Base-by-base conservation (phyloP, 2,329 filamentous ascomycete genomes). In the Paradendryphiella salina region DNA sequence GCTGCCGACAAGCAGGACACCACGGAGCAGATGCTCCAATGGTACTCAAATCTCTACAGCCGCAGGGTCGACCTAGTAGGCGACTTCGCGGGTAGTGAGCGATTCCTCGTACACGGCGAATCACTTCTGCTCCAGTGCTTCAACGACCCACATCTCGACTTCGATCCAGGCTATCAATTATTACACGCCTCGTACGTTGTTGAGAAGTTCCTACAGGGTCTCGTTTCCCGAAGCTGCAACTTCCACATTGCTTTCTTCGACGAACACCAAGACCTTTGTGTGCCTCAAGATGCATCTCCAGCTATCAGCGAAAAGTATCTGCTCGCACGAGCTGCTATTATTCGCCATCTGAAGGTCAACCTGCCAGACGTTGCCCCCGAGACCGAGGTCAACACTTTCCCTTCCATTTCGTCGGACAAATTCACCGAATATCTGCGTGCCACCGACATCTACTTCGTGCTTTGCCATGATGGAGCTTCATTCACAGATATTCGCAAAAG, bases 101-200 rank as follows among this genome's bases (percentile, higher is more conserved):
- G 86, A 9, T 91, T 90, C 66, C 75, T 87, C 17, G 80, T 91
- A 23, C 86, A 91, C 57, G 87, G 87, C 23, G 87, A 92, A 62
- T 86, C 86, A 0, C 70, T 91, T n/a, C 74, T 91, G 9, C 74
- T 83, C 5, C 74, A 87, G 50, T 86, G 82, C 61, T 81, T 90
- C 39, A 73, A 76, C n/a, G 79, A 86, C 57, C 75, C 79, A 9
- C 77, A 80, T 17, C 80, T 91, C 33, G 85, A 90, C 63, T 87
- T 88, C 57, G 61, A 80, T 46, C 54, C 76, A 41, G 87, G 87
- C 0, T 86, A 88, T 50, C 87, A 91, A 69, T 68, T 91, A 5
- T 76, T 91, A 0, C 88, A 90, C 67, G 86, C 85, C 0, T 79
- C 85, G 3, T 87, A 87, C 65, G 80, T 82, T 1, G 82, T 90